Percentiles rank a stretch among this genome's conserved stretches.
Evolutionary conservation across 2,329 filamentous ascomycete genomes (phyloP).

Genomic region (Colletotrichum incanum): DNA sequence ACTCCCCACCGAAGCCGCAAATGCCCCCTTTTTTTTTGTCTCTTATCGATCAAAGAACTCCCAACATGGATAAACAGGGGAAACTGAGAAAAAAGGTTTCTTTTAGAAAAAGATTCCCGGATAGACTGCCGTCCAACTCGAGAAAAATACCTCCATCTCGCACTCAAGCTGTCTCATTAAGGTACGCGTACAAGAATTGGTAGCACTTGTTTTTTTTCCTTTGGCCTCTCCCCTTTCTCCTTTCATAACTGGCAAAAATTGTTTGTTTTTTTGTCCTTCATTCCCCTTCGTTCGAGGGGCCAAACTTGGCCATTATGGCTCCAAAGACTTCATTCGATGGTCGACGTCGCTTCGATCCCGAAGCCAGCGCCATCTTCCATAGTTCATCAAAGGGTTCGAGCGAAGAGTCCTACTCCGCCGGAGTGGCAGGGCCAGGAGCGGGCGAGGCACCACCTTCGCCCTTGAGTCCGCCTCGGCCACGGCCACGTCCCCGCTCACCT

Average conservation of each 20-base stretch:
- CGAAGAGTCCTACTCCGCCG: constrained; percentile 53
- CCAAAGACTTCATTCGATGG: constrained; percentile 41
- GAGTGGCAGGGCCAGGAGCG: constrained; percentile 67
- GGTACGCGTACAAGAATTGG: constrained; percentile 46
- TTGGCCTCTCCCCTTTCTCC: constrained; percentile 33
- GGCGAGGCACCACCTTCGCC: constrained; percentile 71
- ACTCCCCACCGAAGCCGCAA: constrained; percentile 29
- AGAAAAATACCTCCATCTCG: constrained; percentile 18
- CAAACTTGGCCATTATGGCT: constrained; percentile 40
- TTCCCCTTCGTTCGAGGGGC: constrained; percentile 28
- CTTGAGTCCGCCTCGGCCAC: constrained; percentile 71
- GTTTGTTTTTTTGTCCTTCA: constrained; percentile 32
- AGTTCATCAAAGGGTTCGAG: constrained; percentile 34
- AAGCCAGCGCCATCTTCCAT: constrained; percentile 19
- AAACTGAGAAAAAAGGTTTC: constrained; percentile 24
- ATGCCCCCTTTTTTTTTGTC: constrained; percentile 22
- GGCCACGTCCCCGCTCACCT: constrained; percentile 70
- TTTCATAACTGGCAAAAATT: constrained; percentile 35
- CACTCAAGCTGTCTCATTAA: constrained; percentile 43
- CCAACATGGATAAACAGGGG: constrained; percentile 31
- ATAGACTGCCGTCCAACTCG: constrained; percentile 27
- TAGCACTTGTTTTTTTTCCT: constrained; percentile 42
- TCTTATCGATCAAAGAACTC: constrained; percentile 38
- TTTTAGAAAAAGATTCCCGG: constrained; percentile 11
- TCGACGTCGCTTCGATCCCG: constrained; percentile 17